These are phyloP conservation scores for Taxawa tesnikishii DNA, from an alignment of 2,329 filamentous ascomycete species.

Conservation along the genomic window DNA sequence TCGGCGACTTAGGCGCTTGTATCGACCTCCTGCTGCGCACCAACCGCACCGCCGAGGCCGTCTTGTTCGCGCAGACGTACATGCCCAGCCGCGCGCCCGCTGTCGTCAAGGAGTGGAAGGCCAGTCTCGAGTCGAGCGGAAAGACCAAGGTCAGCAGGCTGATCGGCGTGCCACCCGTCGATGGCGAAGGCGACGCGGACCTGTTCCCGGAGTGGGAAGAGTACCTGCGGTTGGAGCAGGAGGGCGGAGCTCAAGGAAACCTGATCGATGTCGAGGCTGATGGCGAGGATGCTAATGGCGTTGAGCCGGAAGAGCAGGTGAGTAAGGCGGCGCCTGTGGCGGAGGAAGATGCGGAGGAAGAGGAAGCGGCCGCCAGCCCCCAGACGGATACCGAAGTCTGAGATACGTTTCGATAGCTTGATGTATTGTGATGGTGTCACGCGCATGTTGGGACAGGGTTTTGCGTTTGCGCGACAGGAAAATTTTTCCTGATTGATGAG, in stretches of 20 bases:
- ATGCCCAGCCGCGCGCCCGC: constrained; percentile 64
- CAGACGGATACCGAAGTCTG: no score
- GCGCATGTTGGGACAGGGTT: no score
- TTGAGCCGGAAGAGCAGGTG: constrained; percentile 2
- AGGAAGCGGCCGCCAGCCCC: constrained; percentile 7
- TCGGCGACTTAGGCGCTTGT: constrained; percentile 72
- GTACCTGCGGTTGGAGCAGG: constrained; percentile 68
- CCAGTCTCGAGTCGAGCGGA: constrained; percentile 67
- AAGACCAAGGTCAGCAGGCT: constrained; percentile 76
- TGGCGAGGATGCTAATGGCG: constrained; percentile 3
- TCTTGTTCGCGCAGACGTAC: constrained; percentile 89
- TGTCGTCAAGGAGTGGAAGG: constrained; percentile 70
- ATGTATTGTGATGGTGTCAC: no score
- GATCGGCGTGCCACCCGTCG: constrained; percentile 60
- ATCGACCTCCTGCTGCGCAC: constrained; percentile 70
- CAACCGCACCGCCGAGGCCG: constrained; percentile 70
- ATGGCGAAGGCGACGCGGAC: constrained; percentile 57
- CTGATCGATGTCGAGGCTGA: constrained; percentile 25
- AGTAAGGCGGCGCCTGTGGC: constrained; percentile 4
- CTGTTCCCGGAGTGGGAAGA: constrained; percentile 96
- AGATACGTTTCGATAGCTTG: no score
- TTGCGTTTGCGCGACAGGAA: no score
- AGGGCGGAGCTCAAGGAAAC: constrained; percentile 41
- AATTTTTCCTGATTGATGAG: no score
- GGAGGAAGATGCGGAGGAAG: constrained; percentile 8